Evolutionary conservation across 1,139 yeast species (phyloP), one percentile per base, ranked within the genome.

Genomic region (Nadsonia starkeyi-henricii): DNA sequence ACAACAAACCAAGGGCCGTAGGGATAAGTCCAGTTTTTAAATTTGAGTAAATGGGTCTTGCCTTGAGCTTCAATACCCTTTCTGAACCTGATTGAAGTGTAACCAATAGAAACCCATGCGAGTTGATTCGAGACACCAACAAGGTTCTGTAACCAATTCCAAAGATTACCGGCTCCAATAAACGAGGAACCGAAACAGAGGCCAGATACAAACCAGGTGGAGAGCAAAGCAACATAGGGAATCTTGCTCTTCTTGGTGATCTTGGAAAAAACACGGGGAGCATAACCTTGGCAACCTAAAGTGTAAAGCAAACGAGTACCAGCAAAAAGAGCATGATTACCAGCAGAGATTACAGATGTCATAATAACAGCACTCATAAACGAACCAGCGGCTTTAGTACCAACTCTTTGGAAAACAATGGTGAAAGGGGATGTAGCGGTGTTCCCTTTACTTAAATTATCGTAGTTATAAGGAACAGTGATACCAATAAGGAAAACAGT

Each of bases 91-190:
- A 54, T 72, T 67, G 64, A 58, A 3, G 67, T 62, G 45, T 61
- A 46, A 52, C 71, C 72, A 62, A 84, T 85, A 70, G 50, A 75
- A 70, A 65, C 75, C 79, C 66, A 80, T 63, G 52, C 81, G 64
- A 50, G 77, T 70, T 61, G 80, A 55, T 74, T 65, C 12, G 79
- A 77, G 12, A 78, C 74, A 7, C 84, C 80, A 49, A 85, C 81
- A 37, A 82, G 62, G 26, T 84, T 75, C 57, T 79, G 75, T 52
- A 80, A 69, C 86, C 86, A 80, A 15, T 74, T 68, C 69, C 80
- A 80, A 2, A 80, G 73, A 2, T 65, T 62, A 12, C 71, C 70
- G 56, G 79, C 72, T 44, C 77, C 70, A 33, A 68, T 64, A 49
- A 70, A 64, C 3, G 73, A 70, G 19, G 79, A 80, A 50, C 81